A percentile compares a stretch with the other conserved stretches of the same genome.
phyloP scores from a whole-genome alignment of 1,284 basidiomycete genomes.

The Pseudozyma thailandica region DNA sequence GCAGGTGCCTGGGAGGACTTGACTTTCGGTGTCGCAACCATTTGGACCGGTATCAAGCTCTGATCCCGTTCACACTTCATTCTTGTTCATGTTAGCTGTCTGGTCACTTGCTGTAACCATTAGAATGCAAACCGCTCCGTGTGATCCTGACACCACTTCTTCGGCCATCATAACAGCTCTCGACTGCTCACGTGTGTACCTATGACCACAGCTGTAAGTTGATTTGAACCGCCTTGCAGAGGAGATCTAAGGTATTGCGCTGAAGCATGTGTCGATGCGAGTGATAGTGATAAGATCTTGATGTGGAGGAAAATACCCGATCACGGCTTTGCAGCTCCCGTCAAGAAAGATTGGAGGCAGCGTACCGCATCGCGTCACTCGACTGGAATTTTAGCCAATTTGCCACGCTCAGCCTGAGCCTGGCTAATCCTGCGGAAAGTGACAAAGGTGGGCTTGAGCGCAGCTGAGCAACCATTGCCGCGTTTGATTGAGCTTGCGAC shows the following conservation, averaged over 20 bases:
- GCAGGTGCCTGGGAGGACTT: slow-evolving; percentile 65
- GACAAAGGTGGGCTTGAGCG: slow-evolving; percentile 4
- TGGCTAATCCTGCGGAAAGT: neutral
- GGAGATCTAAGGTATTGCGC: no score
- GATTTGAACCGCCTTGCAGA: no score
- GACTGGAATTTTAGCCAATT: neutral
- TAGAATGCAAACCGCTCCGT: slow-evolving; percentile 5
- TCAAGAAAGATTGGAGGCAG: neutral
- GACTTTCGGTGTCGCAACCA: slow-evolving; percentile 64
- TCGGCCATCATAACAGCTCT: neutral
- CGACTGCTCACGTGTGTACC: neutral
- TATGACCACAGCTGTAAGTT: no score
- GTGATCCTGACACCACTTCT: slow-evolving; percentile 33
- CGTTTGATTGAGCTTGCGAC: neutral
- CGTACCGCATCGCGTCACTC: slow-evolving; percentile 1
- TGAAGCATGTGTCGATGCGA: no score
- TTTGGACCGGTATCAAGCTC: slow-evolving; percentile 63
- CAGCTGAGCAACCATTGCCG: neutral
- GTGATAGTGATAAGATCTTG: no score
- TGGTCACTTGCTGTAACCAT: neutral
- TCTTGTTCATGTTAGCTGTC: neutral
- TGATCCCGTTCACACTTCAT: slow-evolving; percentile 5
- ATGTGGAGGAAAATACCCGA: slow-evolving; percentile 9
- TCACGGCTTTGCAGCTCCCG: slow-evolving; percentile 5
- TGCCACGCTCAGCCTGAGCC: neutral